Base-by-base conservation (phyloP, 306 rosid species). In the Lathyrus aphaca region DNA sequence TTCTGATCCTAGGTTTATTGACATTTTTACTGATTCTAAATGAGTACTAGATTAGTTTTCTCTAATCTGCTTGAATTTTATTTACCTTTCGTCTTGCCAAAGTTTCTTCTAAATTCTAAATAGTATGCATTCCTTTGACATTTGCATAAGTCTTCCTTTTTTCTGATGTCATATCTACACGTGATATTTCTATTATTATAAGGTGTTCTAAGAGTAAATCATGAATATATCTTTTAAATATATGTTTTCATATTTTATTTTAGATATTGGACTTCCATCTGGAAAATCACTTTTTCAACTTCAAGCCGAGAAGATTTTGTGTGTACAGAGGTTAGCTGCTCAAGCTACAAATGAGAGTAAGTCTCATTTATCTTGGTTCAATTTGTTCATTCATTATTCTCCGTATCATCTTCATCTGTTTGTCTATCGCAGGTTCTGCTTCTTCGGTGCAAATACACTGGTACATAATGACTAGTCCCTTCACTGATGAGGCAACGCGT, bases 381-480 rank as follows among this genome's bases (percentile, higher is more conserved):
- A 64, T 59, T 72, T 57, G 40, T 76, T 62, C 65, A 14, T 66
- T 62, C 53, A 50, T 68, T 66, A 16, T 30, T 75, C 18, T 56
- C 6, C 46, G 61, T 53, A 44, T 50, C 59, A 60, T 73, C 12
- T 68, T 72, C 60, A 59, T 58, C 72, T 8, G 48, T 61, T 62
- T 59, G 35, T 79, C 29, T 65, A 18, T 75, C 59, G 60, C 85
- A 92, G 98, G 68, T 75, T 81, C 92, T 68, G 69, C 87, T 77
- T 60, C 86, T 72, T 80, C 87, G 8, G 88, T 61, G 54, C 85
- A 85, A 77, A 86, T 94, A 68, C 97, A 89, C 82, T 94, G 99
- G 99, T 94, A 91, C 77, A 85, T 94, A 48, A 91, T 94, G 99
- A 94, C 99, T 60, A 94, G 99, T 77, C 97, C 99, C 53, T 94